Evolutionary conservation across 345 rosid genomes (phyloP).

Genomic region (Eucalyptus camaldulensis): DNA sequence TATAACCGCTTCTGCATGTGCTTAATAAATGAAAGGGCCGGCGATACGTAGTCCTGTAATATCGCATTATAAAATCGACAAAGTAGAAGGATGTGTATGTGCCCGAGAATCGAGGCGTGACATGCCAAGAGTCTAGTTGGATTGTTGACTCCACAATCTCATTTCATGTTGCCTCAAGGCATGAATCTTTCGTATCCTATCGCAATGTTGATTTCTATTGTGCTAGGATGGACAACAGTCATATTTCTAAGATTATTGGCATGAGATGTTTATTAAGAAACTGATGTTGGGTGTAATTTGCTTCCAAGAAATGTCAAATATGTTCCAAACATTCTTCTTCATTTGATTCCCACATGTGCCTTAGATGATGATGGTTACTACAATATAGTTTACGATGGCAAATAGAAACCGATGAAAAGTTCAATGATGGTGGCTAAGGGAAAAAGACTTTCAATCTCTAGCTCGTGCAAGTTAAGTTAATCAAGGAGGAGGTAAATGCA

Average conservation of each 20-base stretch:
- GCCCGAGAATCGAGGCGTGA: no score
- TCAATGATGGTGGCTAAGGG: not conserved
- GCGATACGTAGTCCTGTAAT: no score
- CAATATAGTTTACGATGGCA: not conserved
- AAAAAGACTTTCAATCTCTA: not conserved
- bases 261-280: not conserved
- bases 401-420: not conserved
- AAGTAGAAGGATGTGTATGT: no score
- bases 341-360: not conserved
- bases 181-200: not conserved
- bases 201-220: accelerated
- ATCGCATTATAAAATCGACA: no score
- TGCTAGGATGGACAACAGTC: not conserved
- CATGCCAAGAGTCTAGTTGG: not conserved
- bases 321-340: not conserved
- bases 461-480: not conserved
- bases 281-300: not conserved
- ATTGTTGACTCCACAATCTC: not conserved
- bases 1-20: no score
- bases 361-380: not conserved
- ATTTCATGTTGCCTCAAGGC: not conserved
- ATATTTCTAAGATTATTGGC: not conserved
- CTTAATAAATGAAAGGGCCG: no score
- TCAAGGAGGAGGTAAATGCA: not conserved
- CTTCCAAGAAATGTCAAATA: not conserved